Base-by-base conservation (phyloP, 1,139 yeast genomes). In the Hemisphaericaspora xylofermentans region DNA sequence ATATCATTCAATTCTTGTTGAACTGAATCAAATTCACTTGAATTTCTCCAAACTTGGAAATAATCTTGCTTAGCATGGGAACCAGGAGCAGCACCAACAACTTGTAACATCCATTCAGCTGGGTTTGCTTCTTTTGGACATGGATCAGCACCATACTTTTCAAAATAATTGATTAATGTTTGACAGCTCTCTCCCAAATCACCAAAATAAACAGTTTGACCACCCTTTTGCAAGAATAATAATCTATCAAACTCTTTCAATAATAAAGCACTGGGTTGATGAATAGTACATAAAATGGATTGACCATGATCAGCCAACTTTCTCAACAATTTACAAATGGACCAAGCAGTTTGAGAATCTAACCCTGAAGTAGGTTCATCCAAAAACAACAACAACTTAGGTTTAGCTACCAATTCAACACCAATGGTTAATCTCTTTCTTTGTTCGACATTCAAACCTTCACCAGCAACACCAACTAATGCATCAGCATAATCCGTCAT, bases 141-240 rank as follows among this genome's bases (percentile, higher is more conserved):
- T 45, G 67, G 52, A 29, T 54, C 57, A 34, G 68, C 66, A 12
- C 84, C 83, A 45, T 80, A 66, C 49, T 70, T 68, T 57, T 80
- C 85, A 50, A 82, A 82, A 54, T 82, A 82, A 33, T 63, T 53
- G 40, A 76, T 63, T 53, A 82, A 60, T 3, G 78, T 66, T 10
- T 54, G 39, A 43, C 84, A 79, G 51, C 71, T 69, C 43, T 64
- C 58, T 46, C 86, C 87, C 53, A 80, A 78, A 48, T 80, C 84
- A 46, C 86, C 86, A 56, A 80, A 80, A 58, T 82, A 82, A 30
- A 81, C 86, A 47, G 84, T 80, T 58, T 72, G 65, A 47, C 87
- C 87, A 46, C 73, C 73, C 47, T 54, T 62, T 52, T 66, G 71
- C 48, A 68, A 59, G 44, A 67, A 66, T 46, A 67, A 60, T 39